Base-by-base conservation (phyloP, 2,329 filamentous ascomycete genomes). In the Diaporthe ilicicola region DNA sequence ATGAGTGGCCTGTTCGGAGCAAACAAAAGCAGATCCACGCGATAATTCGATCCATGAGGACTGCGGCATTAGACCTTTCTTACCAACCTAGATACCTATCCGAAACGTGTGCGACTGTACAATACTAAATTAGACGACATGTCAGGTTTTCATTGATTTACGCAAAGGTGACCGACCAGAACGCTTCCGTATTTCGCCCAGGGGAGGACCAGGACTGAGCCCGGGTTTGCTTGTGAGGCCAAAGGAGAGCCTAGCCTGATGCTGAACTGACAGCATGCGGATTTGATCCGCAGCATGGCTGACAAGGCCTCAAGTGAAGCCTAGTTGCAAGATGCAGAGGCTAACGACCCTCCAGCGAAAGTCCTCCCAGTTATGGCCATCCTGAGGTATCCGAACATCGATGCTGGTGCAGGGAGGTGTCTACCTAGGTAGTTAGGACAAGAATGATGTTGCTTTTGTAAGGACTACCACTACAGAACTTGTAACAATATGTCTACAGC, bases 41-140 rank as follows among this genome's bases (percentile, higher is more conserved):
- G 48, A 62, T 56, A 68, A 51, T 69, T 48, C 44, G 53, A 68
- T 66, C 77, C 79, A 81, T 78, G 78, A 78, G 79, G 78, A 81
- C 80, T 80, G 81, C 82, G 82, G 81, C 83, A 85, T 53, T 85
- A 86, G 84, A 86, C 79, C 81, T 76, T 75, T 77, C 83, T 84
- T 82, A 80, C 79, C 83, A 82, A 79, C 77, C 79, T 82, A 76
- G 71, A 73, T 68, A 73, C 69, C 71, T 73, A 71, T 50, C 69
- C 71, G 69, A 71, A 70, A 75, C 80, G 80, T 86, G 83, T 85
- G 85, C 83, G 84, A 83, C 82, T 87, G 85, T 87, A 87, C 82
- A 85, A 84, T 86, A 86, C 78, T 82, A 80, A 83, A 82, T 81
- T 86, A 86, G 84, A 87, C 79, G 82, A 72, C 70, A 71, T 67